Evolutionary conservation across 768 basidiomycete species (phyloP).

Genomic region (Leccinum ochraceum): DNA sequence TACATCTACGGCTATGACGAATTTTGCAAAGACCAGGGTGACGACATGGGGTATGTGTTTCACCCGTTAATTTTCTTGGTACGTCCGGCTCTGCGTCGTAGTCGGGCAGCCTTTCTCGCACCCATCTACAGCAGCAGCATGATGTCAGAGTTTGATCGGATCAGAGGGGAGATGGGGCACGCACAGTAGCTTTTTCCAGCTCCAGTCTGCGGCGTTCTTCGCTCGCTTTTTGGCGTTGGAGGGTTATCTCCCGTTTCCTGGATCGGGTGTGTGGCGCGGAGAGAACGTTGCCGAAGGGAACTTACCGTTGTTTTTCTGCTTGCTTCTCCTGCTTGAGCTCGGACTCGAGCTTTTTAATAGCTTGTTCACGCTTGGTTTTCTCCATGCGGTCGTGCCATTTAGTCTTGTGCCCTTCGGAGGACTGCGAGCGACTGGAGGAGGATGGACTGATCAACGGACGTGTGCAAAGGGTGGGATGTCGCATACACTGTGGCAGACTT

Average conservation of each 20-base stretch:
- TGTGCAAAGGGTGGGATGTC: background rate
- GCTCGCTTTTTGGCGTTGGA: conserved; percentile 68
- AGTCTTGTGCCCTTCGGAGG: conserved; percentile 63
- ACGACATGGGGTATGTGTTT: conserved; percentile 17
- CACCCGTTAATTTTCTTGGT: conserved; percentile 81
- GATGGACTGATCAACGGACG: conserved; percentile 5
- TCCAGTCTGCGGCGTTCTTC: conserved; percentile 68
- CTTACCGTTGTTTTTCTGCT: conserved; percentile 62
- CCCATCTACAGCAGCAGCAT: conserved; percentile 59
- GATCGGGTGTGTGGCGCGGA: conserved; percentile 4
- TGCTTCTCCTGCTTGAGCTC: conserved; percentile 79
- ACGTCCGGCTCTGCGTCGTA: conserved; percentile 71
- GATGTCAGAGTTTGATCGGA: conserved; percentile 2
- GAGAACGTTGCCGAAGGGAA: background rate
- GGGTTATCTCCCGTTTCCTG: conserved; percentile 67
- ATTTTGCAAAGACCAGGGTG: background rate
- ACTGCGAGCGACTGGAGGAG: conserved; percentile 61
- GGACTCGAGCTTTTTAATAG: conserved; percentile 70
- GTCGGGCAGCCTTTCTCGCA: conserved; percentile 70
- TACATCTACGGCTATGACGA: conserved; percentile 10
- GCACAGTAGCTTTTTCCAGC: conserved; percentile 35
- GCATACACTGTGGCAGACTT: conserved; percentile 55
- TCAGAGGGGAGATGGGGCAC: background rate
- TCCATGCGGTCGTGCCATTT: conserved; percentile 74
- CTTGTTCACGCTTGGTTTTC: conserved; percentile 61